phyloP scores from a whole-genome alignment of 345 rosid genomes.

The Populus nigra region DNA sequence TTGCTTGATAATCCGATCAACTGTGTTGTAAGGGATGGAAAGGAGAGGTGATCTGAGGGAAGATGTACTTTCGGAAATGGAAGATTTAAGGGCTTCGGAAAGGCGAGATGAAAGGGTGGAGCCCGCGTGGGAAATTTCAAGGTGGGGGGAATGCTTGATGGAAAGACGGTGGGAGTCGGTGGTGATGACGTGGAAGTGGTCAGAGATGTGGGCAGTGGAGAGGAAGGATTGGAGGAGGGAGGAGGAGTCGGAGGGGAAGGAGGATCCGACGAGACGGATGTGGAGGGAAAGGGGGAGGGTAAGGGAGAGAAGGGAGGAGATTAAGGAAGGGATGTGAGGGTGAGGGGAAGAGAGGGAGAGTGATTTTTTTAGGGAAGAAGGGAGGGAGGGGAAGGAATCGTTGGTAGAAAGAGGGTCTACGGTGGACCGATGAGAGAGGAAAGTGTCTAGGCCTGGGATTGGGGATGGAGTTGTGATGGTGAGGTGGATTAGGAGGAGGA shows the following conservation, averaged over 20 bases:
- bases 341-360: slow-evolving; percentile 19
- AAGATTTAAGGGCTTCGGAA: slow-evolving; percentile 41
- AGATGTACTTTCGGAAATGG: slow-evolving; percentile 40
- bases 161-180: slow-evolving; percentile 28
- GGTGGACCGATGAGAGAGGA: slow-evolving; percentile 25
- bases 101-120: slow-evolving; percentile 33
- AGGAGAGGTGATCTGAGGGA: slow-evolving; percentile 64
- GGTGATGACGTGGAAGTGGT: slow-evolving; percentile 33
- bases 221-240: slow-evolving; percentile 25
- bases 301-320: slow-evolving; percentile 27
- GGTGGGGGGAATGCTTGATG: slow-evolving; percentile 28
- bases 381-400: slow-evolving; percentile 36
- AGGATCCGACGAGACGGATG: slow-evolving; percentile 31
- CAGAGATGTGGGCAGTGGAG: slow-evolving; percentile 19
- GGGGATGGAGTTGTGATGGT: slow-evolving; percentile 7
- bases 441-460: slow-evolving; percentile 32
- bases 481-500: slow-evolving; percentile 8
- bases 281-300: slow-evolving; percentile 24
- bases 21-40: slow-evolving; percentile 45
- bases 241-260: slow-evolving; percentile 25
- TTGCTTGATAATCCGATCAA: slow-evolving; percentile 55
- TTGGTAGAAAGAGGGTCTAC: slow-evolving; percentile 63
- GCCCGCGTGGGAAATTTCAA: slow-evolving; percentile 24
- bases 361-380: slow-evolving; percentile 24
- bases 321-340: slow-evolving; percentile 10